Evolutionary conservation across 345 rosid species (phyloP), one percentile per base, ranked within the genome.

Genomic region (Adansonia digitata): DNA sequence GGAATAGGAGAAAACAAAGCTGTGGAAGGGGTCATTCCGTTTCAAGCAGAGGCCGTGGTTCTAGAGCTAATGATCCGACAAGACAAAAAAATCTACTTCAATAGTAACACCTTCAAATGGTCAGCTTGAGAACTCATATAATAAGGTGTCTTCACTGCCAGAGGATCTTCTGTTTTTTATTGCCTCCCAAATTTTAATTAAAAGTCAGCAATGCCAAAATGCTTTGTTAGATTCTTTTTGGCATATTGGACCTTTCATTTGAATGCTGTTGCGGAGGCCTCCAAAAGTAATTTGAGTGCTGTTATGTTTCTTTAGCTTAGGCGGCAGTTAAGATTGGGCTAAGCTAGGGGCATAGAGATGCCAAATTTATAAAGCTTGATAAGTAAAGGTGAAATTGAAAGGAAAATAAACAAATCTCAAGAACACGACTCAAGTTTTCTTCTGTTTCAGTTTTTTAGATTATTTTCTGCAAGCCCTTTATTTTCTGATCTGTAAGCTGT

Each of bases 21-120:
- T 98, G 97, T 59, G 97, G 97, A 45, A 89, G 97, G 78, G 95
- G 86, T 20, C 80, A 82, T 34, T 87, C 97, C 75, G 77, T 73
- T 78, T 80, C 94, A 53, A 80, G 91, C 22, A 88, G 97, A 84
- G 94, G 97, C 27, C 97, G 97, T 74, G 93, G 92, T 81, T 88
- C 93, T 73, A 90, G 83, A 83, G 77, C 79, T 76, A 91, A 80
- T 77, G 94, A 89, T 67, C 97, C 85, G 75, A 78, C 63, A 0
- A 85, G 84, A 80, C 82, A 81, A 68, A 86, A 79, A 35, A 48
- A 49, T 84, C 90, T 73, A 61, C 79, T 71, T 81, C 90, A 40
- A 73, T 86, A 20, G 81, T 81, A 53, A 66, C 85, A 48, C 79
- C 81, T 72, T 81, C 86, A 68, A 91, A 92, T 79, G 91, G 91